A percentile compares a stretch with the other conserved stretches of the same genome.
phyloP scores from a whole-genome alignment of 2,329 filamentous ascomycete genomes.

The Neonectria magnoliae region DNA sequence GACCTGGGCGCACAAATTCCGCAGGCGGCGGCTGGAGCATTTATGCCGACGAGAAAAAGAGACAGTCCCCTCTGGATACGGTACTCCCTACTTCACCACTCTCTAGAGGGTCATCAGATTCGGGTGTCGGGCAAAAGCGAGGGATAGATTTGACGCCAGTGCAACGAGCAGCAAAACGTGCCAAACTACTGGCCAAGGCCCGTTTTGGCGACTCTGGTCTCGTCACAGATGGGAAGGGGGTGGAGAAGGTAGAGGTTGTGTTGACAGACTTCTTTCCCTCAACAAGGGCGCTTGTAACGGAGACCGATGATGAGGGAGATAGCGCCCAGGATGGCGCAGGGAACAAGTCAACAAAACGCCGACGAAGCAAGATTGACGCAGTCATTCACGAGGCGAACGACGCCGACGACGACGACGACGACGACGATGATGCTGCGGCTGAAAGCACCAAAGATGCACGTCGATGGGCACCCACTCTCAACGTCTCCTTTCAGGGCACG shows the following conservation, averaged over 20 bases:
- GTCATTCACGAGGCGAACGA: conserved; percentile 45
- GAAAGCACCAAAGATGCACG: conserved; percentile 41
- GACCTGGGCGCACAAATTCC: conserved; percentile 74
- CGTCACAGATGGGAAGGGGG: conserved; percentile 66
- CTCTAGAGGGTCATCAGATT: conserved; percentile 46
- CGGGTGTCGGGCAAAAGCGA: conserved; percentile 45
- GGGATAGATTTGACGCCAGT: conserved; percentile 37
- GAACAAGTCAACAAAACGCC: conserved; percentile 27
- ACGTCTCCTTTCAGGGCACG: conserved; percentile 75
- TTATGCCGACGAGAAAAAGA: conserved; percentile 72
- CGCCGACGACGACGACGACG: conserved; percentile 13
- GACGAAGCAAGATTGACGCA: conserved; percentile 50
- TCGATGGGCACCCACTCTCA: conserved; percentile 54
- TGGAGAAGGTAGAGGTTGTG: conserved; percentile 69
- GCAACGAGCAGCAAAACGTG: conserved; percentile 62
- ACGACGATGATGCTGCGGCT: conserved; percentile 33
- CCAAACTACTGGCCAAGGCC: conserved; percentile 69
- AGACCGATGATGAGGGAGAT: conserved; percentile 39
- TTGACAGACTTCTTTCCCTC: conserved; percentile 67
- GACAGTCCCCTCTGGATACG: conserved; percentile 65
- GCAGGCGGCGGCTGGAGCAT: conserved; percentile 83
- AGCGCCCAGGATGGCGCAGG: conserved; percentile 25
- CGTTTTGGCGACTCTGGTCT: conserved; percentile 74
- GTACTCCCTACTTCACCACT: conserved; percentile 59
- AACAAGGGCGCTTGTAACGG: conserved; percentile 26